A percentile compares a stretch with the other conserved stretches of the same genome.
Evolutionary conservation across 805 yeast genomes (phyloP).

Genomic region (Blastobotrys mokoenaii): DNA sequence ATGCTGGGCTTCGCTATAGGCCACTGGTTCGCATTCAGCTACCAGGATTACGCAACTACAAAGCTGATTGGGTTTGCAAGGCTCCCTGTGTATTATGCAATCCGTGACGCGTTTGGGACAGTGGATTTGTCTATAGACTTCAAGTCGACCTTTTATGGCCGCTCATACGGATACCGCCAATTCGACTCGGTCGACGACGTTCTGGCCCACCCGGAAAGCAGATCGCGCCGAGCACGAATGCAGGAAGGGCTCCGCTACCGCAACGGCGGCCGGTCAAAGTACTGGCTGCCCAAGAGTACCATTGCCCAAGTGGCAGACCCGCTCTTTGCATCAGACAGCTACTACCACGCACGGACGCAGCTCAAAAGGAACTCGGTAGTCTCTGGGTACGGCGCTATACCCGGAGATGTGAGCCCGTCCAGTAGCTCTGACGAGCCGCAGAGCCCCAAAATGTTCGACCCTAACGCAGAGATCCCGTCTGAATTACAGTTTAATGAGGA

Average conservation of each 20-base stretch:
- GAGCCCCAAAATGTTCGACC: not conserved
- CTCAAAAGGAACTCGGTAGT: too few species aligned
- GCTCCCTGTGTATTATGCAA: constrained; percentile 50
- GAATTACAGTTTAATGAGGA: constrained; percentile 6
- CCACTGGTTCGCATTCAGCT: constrained; percentile 83
- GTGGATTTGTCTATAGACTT: constrained; percentile 79
- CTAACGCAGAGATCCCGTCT: too few species aligned
- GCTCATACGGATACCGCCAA: constrained; percentile 66
- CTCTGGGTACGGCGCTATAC: not conserved
- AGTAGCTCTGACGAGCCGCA: not conserved
- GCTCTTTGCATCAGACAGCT: not conserved
- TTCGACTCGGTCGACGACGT: constrained; percentile 75
- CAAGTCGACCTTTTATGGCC: constrained; percentile 57
- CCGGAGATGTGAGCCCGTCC: not conserved
- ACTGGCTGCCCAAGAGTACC: constrained; percentile 53
- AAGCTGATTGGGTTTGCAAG: constrained; percentile 64
- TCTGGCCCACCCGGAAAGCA: constrained; percentile 54
- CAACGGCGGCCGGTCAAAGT: constrained; percentile 68
- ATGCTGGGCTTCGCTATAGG: constrained; percentile 77
- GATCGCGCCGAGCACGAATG: constrained; percentile 57
- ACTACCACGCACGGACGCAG: not conserved
- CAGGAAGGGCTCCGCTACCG: constrained; percentile 78
- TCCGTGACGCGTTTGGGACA: constrained; percentile 67
- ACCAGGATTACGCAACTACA: constrained; percentile 56
- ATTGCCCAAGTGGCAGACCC: not conserved